These are phyloP conservation scores for Gynandropsis gynandra DNA, from an alignment of 345 rosid species.

Conservation along the genomic window DNA sequence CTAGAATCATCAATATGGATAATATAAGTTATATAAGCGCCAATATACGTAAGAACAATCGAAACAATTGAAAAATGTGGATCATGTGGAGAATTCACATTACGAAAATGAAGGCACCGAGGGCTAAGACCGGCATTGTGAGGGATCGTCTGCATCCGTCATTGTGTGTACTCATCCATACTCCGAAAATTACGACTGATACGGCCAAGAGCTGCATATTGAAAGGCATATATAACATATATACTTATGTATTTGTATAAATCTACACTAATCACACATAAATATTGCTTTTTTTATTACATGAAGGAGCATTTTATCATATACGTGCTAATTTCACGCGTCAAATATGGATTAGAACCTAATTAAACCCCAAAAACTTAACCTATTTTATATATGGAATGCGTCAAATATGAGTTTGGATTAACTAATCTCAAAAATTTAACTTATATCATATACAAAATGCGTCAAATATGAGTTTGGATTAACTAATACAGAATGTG, in stretches of 20 bases:
- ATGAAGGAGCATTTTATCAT: too few relatives aligned
- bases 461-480: too few relatives aligned
- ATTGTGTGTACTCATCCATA: conserved; percentile 92
- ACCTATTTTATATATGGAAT: too few relatives aligned
- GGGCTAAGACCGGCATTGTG: conserved; percentile 75
- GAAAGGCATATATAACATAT: conserved; percentile 3
- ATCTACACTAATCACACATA: conserved; percentile 13
- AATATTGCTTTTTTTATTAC: too few relatives aligned
- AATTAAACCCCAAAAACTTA: too few relatives aligned
- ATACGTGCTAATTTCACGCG: too few relatives aligned
- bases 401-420: too few relatives aligned
- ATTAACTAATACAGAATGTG: too few relatives aligned
- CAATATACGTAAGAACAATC: neutral
- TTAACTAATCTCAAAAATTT: too few relatives aligned
- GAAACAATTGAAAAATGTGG: conserved; percentile 2
- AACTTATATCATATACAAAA: too few relatives aligned
- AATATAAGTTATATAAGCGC: neutral
- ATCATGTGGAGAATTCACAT: conserved; percentile 39
- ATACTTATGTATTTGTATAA: conserved; percentile 3
- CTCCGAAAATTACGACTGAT: conserved; percentile 67
- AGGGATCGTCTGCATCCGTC: conserved; percentile 82
- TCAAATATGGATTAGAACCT: too few relatives aligned
- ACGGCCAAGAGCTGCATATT: conserved; percentile 67
- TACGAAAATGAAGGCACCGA: conserved; percentile 67
- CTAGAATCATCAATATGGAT: conserved; percentile 32